Percentiles rank a stretch among this genome's conserved stretches.
phyloP scores from a whole-genome alignment of 306 rosid genomes.

The Castanea sativa region DNA sequence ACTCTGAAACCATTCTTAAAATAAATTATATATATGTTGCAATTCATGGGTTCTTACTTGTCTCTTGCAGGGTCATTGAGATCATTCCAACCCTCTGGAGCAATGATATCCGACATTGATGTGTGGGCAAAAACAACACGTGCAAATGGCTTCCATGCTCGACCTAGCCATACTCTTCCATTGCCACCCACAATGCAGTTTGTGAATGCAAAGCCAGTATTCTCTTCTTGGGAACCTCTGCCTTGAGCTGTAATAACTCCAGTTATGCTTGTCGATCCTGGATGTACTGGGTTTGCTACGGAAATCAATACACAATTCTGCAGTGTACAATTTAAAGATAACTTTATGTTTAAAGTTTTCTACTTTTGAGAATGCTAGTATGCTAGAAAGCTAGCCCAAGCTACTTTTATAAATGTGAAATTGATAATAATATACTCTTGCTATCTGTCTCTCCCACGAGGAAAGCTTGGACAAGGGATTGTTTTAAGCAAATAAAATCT shows the following conservation, averaged over 20 bases:
- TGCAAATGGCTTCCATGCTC: conserved; percentile 93
- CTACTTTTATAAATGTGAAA: no score
- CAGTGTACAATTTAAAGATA: not conserved
- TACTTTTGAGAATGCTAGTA: not conserved
- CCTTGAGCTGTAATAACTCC: conserved; percentile 90
- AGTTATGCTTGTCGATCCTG: conserved; percentile 42
- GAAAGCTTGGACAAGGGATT: no score
- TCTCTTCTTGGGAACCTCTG: conserved; percentile 59
- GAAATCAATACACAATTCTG: conserved; percentile 72
- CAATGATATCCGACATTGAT: conserved; percentile 76
- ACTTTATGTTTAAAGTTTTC: not conserved
- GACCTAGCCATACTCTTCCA: conserved; percentile 83
- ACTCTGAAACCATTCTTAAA: no score
- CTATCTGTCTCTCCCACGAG: no score
- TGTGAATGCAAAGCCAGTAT: conserved; percentile 70
- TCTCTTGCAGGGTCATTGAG: conserved; percentile 83
- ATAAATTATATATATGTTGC: no score
- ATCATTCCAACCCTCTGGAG: conserved; percentile 94
- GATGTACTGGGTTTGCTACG: conserved; percentile 64
- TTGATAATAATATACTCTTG: no score
- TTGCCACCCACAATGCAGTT: conserved; percentile 71
- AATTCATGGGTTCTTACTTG: conserved; percentile 42
- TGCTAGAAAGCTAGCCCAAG: no score
- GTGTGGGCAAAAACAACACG: conserved; percentile 67
- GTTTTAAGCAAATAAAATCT: no score